Evolutionary conservation across 257 asterid species (phyloP).

Genomic region (Solanum verrucosum): DNA sequence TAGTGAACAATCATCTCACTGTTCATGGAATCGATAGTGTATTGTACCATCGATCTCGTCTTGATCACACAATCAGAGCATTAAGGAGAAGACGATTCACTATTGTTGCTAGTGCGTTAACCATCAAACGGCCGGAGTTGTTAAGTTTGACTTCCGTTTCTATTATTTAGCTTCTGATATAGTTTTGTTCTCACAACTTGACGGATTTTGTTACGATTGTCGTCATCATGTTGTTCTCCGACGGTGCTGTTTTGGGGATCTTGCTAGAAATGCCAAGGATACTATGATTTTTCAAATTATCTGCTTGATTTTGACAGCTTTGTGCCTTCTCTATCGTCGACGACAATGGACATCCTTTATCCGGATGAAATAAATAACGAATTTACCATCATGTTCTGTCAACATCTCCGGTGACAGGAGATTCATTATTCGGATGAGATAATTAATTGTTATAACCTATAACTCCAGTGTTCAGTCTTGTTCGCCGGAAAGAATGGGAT

Average conservation of each 20-base stretch:
- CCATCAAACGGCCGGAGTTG: too few species aligned
- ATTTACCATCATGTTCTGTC: not conserved
- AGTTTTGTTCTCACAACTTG: not conserved
- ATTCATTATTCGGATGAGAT: not conserved
- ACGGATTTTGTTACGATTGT: accelerated
- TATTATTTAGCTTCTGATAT: not conserved
- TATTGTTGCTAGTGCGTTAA: too few species aligned
- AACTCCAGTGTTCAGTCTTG: not conserved
- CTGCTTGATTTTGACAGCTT: not conserved
- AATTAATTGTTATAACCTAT: not conserved
- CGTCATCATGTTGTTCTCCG: not conserved
- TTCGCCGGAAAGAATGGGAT: not conserved
- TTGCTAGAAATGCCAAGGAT: not conserved
- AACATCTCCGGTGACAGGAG: not conserved
- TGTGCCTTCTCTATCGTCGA: not conserved
- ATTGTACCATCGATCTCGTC: too few species aligned
- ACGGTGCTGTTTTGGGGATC: not conserved
- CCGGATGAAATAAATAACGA: too few species aligned
- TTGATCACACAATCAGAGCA: too few species aligned
- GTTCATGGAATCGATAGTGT: too few species aligned
- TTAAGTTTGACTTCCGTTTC: accelerated
- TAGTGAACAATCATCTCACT: too few species aligned
- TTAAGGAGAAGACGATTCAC: too few species aligned
- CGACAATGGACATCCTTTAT: not conserved
- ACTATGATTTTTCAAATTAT: too few species aligned